Evolutionary conservation across 2,329 filamentous ascomycete genomes (phyloP).

Genomic region (Penicillium sp.): DNA sequence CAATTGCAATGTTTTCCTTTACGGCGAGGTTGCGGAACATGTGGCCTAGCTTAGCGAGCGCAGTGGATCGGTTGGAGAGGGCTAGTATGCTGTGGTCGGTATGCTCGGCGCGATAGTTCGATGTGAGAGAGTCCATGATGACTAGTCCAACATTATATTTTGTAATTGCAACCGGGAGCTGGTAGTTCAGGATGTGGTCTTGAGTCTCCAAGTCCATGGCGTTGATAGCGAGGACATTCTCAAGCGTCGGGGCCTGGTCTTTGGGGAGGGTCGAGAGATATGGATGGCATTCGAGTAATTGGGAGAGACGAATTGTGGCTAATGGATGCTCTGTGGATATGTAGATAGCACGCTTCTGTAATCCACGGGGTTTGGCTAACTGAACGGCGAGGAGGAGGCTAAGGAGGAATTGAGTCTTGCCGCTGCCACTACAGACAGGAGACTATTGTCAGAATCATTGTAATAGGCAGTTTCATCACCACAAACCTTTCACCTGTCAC

Average conservation of each 20-base stretch:
- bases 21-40: conserved; percentile 74
- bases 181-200: conserved; percentile 90
- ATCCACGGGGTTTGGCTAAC: conserved; percentile 70
- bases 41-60: conserved; percentile 73
- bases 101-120: conserved; percentile 90
- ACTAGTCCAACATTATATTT: conserved; percentile 77
- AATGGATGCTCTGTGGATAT: conserved; percentile 89
- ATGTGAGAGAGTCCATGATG: conserved; percentile 86
- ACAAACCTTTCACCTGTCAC: conserved; percentile 81
- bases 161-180: conserved; percentile 80
- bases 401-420: conserved; percentile 92
- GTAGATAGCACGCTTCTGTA: conserved; percentile 77
- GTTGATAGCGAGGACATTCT: conserved; percentile 75
- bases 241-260: conserved; percentile 61
- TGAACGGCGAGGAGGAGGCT: conserved; percentile 82
- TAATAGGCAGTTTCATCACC: neutral
- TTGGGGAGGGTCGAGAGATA: conserved; percentile 50
- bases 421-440: conserved; percentile 64
- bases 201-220: conserved; percentile 91
- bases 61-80: conserved; percentile 73
- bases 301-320: conserved; percentile 75
- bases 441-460: neutral
- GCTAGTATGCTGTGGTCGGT: conserved; percentile 41
- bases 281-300: conserved; percentile 72
- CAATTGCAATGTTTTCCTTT: conserved; percentile 73